Conservation (phyloP, 257 asterid species). For the Cruciata laevipes region DNA sequence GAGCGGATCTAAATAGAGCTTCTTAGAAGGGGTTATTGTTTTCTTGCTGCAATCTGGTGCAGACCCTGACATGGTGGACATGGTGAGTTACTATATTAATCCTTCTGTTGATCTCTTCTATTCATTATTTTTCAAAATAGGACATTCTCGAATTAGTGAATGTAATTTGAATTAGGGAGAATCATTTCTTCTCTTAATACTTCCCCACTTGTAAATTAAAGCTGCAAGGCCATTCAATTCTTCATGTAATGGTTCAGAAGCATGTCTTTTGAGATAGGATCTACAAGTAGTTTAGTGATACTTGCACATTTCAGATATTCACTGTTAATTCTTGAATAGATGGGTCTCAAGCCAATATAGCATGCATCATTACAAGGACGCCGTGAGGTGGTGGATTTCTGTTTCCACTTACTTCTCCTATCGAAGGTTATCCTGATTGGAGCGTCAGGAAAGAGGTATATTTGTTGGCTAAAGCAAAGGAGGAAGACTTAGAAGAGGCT, state of each 20-base stretch:
- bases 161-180: too few species aligned
- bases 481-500: conserved; percentile 14
- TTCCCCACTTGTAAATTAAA: too few species aligned
- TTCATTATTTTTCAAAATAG: background rate
- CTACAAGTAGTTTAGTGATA: background rate
- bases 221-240: background rate
- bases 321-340: background rate
- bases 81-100: background rate
- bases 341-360: conserved; percentile 13
- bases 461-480: conserved; percentile 1
- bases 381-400: conserved; percentile 11
- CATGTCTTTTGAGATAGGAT: background rate
- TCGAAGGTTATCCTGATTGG: conserved; percentile 24
- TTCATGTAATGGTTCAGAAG: background rate
- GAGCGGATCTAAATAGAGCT: conserved; percentile 9
- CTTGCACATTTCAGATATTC: background rate
- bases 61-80: conserved; percentile 7
- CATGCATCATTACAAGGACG: background rate
- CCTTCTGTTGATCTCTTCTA: background rate
- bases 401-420: conserved; percentile 22
- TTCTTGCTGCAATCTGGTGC: conserved; percentile 10
- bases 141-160: too few species aligned
- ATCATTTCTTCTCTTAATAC: background rate
- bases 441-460: conserved; percentile 9
- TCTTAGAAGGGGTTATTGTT: background rate